Base-by-base conservation (phyloP, 495 filamentous ascomycete genomes). In the Penicillium atrosanguineum region DNA sequence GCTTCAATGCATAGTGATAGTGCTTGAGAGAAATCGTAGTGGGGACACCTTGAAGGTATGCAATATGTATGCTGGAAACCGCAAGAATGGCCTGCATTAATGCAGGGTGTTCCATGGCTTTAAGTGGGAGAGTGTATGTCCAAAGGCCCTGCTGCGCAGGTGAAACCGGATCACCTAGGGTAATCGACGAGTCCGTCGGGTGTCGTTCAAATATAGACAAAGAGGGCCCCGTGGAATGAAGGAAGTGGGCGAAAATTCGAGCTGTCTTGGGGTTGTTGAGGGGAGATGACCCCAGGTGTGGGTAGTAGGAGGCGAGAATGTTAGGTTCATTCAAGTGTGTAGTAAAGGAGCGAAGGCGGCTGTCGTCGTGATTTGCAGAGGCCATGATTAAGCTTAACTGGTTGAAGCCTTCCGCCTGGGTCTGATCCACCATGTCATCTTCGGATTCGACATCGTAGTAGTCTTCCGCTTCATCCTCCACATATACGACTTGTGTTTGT, bases 61-160 rank as follows among this genome's bases (percentile, higher is more conserved):
- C 85, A 52, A 97, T 93, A 65, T 97, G 93, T 28, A 97, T 72
- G 64, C 89, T 91, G 26, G 85, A 87, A 14, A 97, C 69, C 4
- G 94, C 94, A 9, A 98, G 84, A 65, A 97, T 95, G 14, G 91
- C 88, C 59, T 97, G 94, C 37, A 97, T 81, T 6, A 98, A 77
- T 0, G 87, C 89, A 28, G 87, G 91, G 55, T 96, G 83, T 47
- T 86, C 84, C 29, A 98, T 81, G 2, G 93, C 87, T 46, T 91
- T 82, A 57, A 92, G 85, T 4, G 94, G 92, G 51, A 97, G 80
- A 0, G 84, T 92, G 60, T 97, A 88, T 15, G 88, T 90, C 90
- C 91, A 96, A 18, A 95, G 78, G 45, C 87, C 85, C 55, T 88
- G 90, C 53, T 89, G 84, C 6, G 84, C 80, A 45, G 75, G 79